These are phyloP conservation scores for Ichthyophthirius multifiliis DNA, from an alignment of 169 alveolate species.

Conservation along the genomic window DNA sequence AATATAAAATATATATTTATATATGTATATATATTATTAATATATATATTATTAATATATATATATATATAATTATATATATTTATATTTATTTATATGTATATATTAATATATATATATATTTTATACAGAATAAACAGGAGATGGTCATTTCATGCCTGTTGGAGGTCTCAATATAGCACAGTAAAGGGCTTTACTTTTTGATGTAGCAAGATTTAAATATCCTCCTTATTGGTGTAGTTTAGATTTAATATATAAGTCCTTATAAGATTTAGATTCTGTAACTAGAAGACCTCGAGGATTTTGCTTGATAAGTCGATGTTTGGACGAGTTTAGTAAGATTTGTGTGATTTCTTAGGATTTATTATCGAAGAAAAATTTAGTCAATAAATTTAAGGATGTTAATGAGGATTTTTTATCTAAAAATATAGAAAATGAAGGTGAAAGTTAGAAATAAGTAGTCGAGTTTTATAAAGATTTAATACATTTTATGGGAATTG, in stretches of 20 bases:
- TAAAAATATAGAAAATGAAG: background rate
- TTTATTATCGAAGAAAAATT: background rate
- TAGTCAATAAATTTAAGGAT: background rate
- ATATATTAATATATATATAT: background rate
- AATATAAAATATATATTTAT: too few species aligned
- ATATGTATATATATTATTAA: too few species aligned
- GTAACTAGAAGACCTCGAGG: slow-evolving; percentile 59
- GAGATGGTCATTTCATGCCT: slow-evolving; percentile 69
- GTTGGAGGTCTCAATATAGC: slow-evolving; percentile 53
- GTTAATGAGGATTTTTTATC: background rate
- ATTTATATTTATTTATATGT: background rate
- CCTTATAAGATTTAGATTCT: slow-evolving; percentile 40
- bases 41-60: too few species aligned
- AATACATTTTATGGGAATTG: background rate
- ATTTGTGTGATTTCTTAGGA: slow-evolving; percentile 8
- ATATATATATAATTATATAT: too few species aligned
- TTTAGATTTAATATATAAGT: slow-evolving; percentile 26
- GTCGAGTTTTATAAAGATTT: background rate
- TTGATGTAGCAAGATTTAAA: slow-evolving; percentile 61
- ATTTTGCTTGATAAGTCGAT: slow-evolving; percentile 30
- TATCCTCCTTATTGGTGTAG: slow-evolving; percentile 71
- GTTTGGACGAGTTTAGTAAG: background rate
- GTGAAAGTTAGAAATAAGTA: background rate
- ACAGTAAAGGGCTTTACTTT: slow-evolving; percentile 2
- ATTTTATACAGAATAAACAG: slow-evolving; percentile 36